A percentile compares a stretch with the other conserved stretches of the same genome.
Conservation (phyloP, 2,329 filamentous ascomycete genomes). For the Penicillium fuscoglaucum region DNA sequence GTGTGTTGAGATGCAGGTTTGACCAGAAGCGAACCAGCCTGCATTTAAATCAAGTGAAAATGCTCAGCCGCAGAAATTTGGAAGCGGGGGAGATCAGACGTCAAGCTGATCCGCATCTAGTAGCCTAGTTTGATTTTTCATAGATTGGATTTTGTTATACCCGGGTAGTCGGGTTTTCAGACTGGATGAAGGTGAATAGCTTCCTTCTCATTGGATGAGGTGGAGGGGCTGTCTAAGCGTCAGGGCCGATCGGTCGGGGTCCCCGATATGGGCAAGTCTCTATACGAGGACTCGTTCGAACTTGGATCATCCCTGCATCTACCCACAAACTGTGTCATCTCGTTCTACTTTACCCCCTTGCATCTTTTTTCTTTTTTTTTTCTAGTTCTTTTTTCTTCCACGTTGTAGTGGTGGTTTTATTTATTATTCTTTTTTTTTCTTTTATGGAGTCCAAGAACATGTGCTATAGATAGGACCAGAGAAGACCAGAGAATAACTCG, state of each 20-base stretch:
- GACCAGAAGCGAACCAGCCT: conserved; percentile 1
- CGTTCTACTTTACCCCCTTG: conserved; percentile 14
- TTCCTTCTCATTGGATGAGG: conserved; percentile 13
- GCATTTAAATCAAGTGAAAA: conserved; percentile 17
- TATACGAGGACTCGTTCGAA: conserved; percentile 1
- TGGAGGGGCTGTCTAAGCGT: conserved; percentile 1
- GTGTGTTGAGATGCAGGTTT: conserved; percentile 18
- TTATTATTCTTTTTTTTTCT: background rate
- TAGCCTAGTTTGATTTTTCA: background rate
- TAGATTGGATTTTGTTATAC: conserved; percentile 10
- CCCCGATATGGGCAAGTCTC: conserved; percentile 9
- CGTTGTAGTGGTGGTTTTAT: background rate
- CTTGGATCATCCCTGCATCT: conserved; percentile 8
- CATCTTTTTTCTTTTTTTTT: background rate
- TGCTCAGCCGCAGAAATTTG: conserved; percentile 18
- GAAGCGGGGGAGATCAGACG: conserved; percentile 12
- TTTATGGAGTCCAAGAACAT: background rate
- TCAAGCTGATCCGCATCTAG: conserved; percentile 19
- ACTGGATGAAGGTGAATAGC: background rate
- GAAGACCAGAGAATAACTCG: background rate
- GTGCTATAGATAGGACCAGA: background rate
- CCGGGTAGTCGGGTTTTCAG: conserved; percentile 10
- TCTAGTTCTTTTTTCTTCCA: background rate
- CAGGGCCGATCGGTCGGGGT: conserved; percentile 16
- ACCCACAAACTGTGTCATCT: conserved; percentile 8